phyloP scores from a whole-genome alignment of 768 basidiomycete genomes.

The Lentinula sp. region DNA sequence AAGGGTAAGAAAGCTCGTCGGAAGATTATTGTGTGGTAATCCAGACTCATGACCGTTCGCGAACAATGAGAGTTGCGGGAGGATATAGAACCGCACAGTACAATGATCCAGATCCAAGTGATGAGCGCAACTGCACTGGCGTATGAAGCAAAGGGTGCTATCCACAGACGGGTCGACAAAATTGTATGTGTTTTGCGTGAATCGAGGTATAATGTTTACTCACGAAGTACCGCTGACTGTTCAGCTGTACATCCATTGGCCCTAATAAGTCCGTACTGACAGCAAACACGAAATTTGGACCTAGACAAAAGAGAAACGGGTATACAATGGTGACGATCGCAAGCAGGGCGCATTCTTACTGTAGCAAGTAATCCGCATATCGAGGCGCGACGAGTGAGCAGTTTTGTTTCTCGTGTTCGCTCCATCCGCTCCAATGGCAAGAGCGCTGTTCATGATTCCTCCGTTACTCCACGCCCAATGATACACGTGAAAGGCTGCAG shows the following conservation, averaged over 20 bases:
- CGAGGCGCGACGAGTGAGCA: background rate
- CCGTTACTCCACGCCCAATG: background rate
- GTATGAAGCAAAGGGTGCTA: background rate
- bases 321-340: background rate
- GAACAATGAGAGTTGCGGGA: background rate
- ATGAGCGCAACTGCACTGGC: background rate
- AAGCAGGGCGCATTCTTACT: background rate
- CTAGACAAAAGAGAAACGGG: background rate
- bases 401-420: background rate
- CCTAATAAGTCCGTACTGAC: background rate
- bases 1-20: conserved; percentile 11
- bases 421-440: background rate
- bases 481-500: background rate
- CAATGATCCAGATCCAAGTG: background rate
- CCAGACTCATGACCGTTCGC: background rate
- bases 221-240: background rate
- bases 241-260: background rate
- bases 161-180: background rate
- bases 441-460: background rate
- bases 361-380: background rate
- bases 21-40: conserved; percentile 12
- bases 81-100: background rate
- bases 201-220: background rate
- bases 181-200: background rate
- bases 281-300: background rate